Evolutionary conservation across 1,284 basidiomycete species (phyloP), one percentile per base, ranked within the genome.

Genomic region (Cystobasidiaceae sp.): DNA sequence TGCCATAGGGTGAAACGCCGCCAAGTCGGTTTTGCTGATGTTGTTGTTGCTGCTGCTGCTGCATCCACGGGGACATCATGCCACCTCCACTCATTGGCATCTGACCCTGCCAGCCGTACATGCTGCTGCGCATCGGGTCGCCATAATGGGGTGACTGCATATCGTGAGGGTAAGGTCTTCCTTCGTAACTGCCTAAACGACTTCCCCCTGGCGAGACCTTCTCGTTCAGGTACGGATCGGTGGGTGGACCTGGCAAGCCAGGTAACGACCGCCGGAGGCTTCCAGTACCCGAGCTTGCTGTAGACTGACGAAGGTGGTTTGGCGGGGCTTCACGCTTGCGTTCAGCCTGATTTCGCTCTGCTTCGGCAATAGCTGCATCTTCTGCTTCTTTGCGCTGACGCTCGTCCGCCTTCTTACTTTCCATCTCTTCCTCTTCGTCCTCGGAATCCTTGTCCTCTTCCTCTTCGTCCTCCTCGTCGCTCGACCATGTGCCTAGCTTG

Each of bases 291-390:
- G 61, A 56, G 3, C 43, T 34, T 33, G 51, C 15, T 45, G 52
- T 66, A 34, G 49, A 48, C 30, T 46, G 34, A 21, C 60, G 50
- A 34, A 43, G 60, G 15, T 63, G 60, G 27, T 30, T 56, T 4
- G 54, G 54, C 13, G 27, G 32, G 25, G 41, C 45, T 49, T 49
- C 46, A 17, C 46, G 49, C 28, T 62, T 48, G 32, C 60, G 46
- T 19, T 25, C 28, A 4, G 33, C 25, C n/a, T 44, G 23, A 25
- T 45, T 34, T 33, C 37, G 27, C 21, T 44, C 21, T 33, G 52
- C 67, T 23, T 68, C 62, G 6, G 70, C 69, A 28, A 65, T 60
- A 37, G 70, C 70, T 0, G 68, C 70, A 0, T 69, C 70, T 17
- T 72, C 72, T n/a, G 69, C 67, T 33, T 70, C 68, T 56, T 44